Percentiles rank a stretch among this genome's conserved stretches.
These are phyloP conservation scores for Ichthyophthirius multifiliis DNA, from an alignment of 169 alveolate species.

Conservation along the genomic window DNA sequence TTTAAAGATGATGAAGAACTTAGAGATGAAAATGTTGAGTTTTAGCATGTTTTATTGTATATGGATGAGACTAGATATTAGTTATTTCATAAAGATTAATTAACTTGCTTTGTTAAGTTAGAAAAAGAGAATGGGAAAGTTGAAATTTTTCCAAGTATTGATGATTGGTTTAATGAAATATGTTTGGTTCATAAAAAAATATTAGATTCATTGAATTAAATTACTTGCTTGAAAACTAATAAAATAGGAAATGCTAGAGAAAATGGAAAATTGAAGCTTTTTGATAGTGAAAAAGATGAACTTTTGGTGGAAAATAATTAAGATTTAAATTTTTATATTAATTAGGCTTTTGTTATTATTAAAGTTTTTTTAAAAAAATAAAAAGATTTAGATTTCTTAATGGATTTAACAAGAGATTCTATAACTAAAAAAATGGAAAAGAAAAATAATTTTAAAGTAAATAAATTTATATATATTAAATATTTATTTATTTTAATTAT, in stretches of 20 bases:
- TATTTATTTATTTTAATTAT: background rate
- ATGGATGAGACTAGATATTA: slow-evolving; percentile 14
- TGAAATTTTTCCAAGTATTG: slow-evolving; percentile 25
- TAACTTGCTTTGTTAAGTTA: slow-evolving; percentile 5
- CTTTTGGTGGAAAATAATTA: slow-evolving; percentile 7
- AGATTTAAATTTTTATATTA: background rate
- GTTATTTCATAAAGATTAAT: background rate
- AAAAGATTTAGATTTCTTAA: slow-evolving; percentile 26
- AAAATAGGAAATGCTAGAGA: slow-evolving; percentile 61
- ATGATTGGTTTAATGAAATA: slow-evolving; percentile 29
- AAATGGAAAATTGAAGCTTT: slow-evolving; percentile 34
- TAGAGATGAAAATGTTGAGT: background rate
- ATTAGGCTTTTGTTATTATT: slow-evolving; percentile 17
- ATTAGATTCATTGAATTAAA: slow-evolving; percentile 24
- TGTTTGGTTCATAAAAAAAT: background rate
- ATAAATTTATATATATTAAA: background rate
- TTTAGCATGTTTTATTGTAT: slow-evolving; percentile 27
- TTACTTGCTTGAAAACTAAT: slow-evolving; percentile 52
- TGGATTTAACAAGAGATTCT: slow-evolving; percentile 45
- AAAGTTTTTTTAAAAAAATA: slow-evolving; percentile 12
- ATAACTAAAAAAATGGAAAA: slow-evolving; percentile 39
- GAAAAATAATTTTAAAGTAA: slow-evolving; percentile 39
- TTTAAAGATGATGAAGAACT: background rate
- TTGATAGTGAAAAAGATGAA: slow-evolving; percentile 34
- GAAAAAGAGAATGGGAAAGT: slow-evolving; percentile 28